These are phyloP conservation scores for Tillandsia leiboldiana DNA, from an alignment of 176 grass and related monocot genomes.

Conservation along the genomic window DNA sequence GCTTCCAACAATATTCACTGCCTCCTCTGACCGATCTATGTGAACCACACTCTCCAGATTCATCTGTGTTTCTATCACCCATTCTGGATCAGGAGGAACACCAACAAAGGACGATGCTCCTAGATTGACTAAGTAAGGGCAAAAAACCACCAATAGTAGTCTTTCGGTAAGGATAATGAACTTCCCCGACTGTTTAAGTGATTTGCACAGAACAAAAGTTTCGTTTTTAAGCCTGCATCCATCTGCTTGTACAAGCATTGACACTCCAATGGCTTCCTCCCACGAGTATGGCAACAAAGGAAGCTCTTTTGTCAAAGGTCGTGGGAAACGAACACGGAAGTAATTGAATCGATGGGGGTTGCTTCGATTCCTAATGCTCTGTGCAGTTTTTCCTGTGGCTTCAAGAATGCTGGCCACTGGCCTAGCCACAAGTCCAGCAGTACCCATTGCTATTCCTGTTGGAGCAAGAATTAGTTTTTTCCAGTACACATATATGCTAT, in stretches of 20 bases:
- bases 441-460: slow-evolving; percentile 92
- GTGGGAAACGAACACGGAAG: slow-evolving; percentile 2
- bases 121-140: slow-evolving; percentile 49
- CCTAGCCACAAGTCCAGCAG: slow-evolving; percentile 77
- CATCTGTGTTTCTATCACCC: slow-evolving; percentile 73
- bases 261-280: slow-evolving; percentile 75
- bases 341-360: slow-evolving; percentile 65
- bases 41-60: slow-evolving; percentile 70
- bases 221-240: slow-evolving; percentile 61
- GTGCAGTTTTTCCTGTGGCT: slow-evolving; percentile 92
- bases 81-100: slow-evolving; percentile 63
- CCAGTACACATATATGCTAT: slow-evolving; percentile 4
- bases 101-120: slow-evolving; percentile 48
- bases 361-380: slow-evolving; percentile 86
- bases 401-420: slow-evolving; percentile 92
- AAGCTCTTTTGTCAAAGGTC: slow-evolving; percentile 16
- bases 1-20: slow-evolving; percentile 91
- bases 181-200: slow-evolving; percentile 41
- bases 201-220: slow-evolving; percentile 81
- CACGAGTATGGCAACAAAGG: slow-evolving; percentile 68
- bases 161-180: slow-evolving; percentile 69
- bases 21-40: slow-evolving; percentile 62
- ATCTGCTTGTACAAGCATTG: slow-evolving; percentile 62
- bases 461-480: slow-evolving; percentile 8
- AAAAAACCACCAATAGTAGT: slow-evolving; percentile 47